Evolutionary conservation across 2,329 filamentous ascomycete species (phyloP).

Genomic region (Westerdykella aurantiaca): DNA sequence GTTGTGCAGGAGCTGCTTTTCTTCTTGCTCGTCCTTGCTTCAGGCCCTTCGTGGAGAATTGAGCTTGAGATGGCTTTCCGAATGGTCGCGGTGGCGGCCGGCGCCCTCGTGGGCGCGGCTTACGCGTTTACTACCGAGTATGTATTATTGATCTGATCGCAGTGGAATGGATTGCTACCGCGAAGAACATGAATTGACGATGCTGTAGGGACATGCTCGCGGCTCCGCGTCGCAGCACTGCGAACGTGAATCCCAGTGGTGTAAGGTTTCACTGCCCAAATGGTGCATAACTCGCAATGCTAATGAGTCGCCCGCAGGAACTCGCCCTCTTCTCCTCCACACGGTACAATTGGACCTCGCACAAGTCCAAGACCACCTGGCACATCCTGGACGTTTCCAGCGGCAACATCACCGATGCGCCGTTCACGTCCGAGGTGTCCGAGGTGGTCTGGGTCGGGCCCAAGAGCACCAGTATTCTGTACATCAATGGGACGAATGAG

Average conservation of each 20-base stretch:
- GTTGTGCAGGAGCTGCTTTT: too few relatives aligned
- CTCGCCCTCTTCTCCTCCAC: conserved; percentile 30
- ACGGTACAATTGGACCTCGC: conserved; percentile 32
- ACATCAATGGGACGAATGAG: conserved; percentile 61
- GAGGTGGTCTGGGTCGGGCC: conserved; percentile 33
- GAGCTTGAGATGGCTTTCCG: conserved; percentile 21
- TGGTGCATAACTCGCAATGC: not conserved
- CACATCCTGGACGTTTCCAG: conserved; percentile 27
- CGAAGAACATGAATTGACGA: not conserved
- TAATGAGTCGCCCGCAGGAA: conserved; percentile 13
- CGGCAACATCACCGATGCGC: conserved; percentile 29
- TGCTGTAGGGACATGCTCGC: conserved; percentile 14
- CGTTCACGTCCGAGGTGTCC: conserved; percentile 27
- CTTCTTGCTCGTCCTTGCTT: too few relatives aligned
- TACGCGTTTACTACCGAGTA: conserved; percentile 25
- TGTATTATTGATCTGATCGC: conserved; percentile 15
- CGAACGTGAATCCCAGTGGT: conserved; percentile 28
- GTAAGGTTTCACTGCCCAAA: conserved; percentile 12
- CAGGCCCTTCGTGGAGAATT: too few relatives aligned
- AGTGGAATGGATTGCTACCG: conserved; percentile 11
- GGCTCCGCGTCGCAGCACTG: conserved; percentile 28
- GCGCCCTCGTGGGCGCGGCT: conserved; percentile 22
- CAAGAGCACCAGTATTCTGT: conserved; percentile 50
- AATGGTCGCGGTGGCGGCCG: conserved; percentile 17
- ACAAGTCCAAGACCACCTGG: conserved; percentile 46